A percentile compares a stretch with the other conserved stretches of the same genome.
Conservation (phyloP, 352 stramenopile genomes). For the Aphanomyces cochlioides region DNA sequence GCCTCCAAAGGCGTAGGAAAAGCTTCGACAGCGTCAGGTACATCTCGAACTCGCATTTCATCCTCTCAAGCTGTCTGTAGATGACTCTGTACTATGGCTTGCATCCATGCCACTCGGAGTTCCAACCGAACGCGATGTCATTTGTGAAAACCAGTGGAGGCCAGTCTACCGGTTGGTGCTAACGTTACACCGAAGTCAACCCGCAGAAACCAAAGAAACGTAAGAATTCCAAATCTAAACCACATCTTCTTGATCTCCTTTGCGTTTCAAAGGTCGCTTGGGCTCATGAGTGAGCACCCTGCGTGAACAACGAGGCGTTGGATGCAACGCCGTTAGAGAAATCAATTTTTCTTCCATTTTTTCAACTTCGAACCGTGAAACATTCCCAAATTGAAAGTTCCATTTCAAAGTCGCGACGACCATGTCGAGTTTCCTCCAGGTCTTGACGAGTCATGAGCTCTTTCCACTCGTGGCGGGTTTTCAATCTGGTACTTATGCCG, state of each 20-base stretch:
- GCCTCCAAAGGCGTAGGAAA: constrained; percentile 10
- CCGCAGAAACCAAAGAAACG: not conserved
- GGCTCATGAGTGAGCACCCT: no score
- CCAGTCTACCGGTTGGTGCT: constrained; percentile 10
- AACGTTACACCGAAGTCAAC: not conserved
- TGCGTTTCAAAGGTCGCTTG: no score
- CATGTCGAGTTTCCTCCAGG: not conserved
- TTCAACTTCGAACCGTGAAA: no score
- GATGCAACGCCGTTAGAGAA: not conserved
- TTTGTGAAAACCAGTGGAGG: constrained; percentile 21
- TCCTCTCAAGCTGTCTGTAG: no score
- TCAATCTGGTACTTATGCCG: constrained; percentile 2
- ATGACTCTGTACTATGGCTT: not conserved
- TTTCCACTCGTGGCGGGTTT: not conserved
- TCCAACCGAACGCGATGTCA: constrained; percentile 7
- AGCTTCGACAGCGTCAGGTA: not conserved
- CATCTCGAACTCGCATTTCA: not conserved
- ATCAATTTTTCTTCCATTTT: no score
- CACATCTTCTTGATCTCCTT: not conserved
- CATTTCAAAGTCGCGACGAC: no score
- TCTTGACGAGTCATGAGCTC: not conserved
- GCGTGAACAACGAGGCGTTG: not conserved
- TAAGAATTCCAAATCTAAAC: not conserved
- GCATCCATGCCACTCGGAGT: not conserved
- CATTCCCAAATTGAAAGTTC: no score